Conservation (phyloP, 306 rosid species). For the Rosa multiflora region DNA sequence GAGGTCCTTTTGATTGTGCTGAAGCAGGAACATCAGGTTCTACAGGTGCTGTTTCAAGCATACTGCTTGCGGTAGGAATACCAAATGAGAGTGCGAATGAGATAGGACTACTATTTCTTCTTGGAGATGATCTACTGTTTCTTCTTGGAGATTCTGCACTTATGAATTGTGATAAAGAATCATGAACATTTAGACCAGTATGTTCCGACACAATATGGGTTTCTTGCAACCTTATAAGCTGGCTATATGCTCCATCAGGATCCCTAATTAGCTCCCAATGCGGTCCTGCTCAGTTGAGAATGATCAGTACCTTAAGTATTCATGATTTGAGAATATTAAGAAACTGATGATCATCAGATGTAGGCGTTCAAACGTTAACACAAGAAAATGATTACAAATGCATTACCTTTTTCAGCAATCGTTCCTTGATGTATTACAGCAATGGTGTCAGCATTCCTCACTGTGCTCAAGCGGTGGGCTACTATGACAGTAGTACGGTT, state of each 20-base stretch:
- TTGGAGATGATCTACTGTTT: slow-evolving; percentile 40
- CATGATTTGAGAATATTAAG: neutral
- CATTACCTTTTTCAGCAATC: slow-evolving; percentile 43
- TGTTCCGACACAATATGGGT: slow-evolving; percentile 32
- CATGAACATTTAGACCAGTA: slow-evolving; percentile 29
- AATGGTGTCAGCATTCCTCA: slow-evolving; percentile 48
- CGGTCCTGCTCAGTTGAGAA: slow-evolving; percentile 50
- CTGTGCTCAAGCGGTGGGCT: slow-evolving; percentile 50
- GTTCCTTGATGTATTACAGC: slow-evolving; percentile 47
- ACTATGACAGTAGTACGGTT: slow-evolving; percentile 44
- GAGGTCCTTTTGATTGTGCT: slow-evolving; percentile 25
- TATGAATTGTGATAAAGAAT: slow-evolving; percentile 40
- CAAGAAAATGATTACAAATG: neutral
- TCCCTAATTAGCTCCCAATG: slow-evolving; percentile 51
- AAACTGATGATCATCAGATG: neutral
- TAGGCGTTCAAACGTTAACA: neutral
- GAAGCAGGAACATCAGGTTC: slow-evolving; percentile 28
- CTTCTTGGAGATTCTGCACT: slow-evolving; percentile 45
- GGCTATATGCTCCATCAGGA: slow-evolving; percentile 68
- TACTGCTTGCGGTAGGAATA: slow-evolving; percentile 33
- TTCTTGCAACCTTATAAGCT: slow-evolving; percentile 60
- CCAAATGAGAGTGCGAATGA: slow-evolving; percentile 43
- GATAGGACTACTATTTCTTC: slow-evolving; percentile 39
- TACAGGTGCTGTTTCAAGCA: slow-evolving; percentile 30
- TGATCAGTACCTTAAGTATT: neutral